Conservation (phyloP, 2,329 filamentous ascomycete genomes). For the Colletotrichum sp. region DNA sequence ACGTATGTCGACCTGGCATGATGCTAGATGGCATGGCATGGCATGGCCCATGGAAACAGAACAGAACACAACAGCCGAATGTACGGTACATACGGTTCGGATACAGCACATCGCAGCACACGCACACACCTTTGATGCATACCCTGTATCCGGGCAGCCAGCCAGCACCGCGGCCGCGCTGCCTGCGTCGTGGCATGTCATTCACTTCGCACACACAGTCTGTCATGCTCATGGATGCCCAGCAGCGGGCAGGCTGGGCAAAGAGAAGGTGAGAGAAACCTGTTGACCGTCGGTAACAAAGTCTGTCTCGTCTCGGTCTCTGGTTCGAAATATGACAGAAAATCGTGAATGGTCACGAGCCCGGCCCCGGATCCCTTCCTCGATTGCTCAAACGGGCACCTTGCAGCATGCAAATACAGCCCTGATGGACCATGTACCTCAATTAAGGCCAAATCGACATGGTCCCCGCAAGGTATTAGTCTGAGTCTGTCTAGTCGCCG, state of each 20-base stretch:
- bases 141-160: background rate
- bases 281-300: background rate
- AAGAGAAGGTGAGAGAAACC: background rate
- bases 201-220: background rate
- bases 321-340: constrained; percentile 16
- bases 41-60: background rate
- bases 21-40: background rate
- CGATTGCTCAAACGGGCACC: constrained; percentile 11
- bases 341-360: constrained; percentile 11
- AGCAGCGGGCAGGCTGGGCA: background rate
- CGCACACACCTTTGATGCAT: background rate
- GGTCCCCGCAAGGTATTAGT: background rate
- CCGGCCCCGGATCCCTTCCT: constrained; percentile 5
- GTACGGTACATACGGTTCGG: background rate
- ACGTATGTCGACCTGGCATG: background rate
- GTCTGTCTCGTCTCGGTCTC: background rate
- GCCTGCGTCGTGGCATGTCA: background rate
- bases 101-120: background rate
- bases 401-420: constrained; percentile 9
- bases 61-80: background rate
- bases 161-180: background rate
- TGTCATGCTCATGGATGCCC: background rate
- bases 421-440: background rate
- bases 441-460: background rate
- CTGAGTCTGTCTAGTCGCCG: background rate